Evolutionary conservation across 2,329 filamentous ascomycete species (phyloP).

Genomic region (Cladophialophora exuberans): DNA sequence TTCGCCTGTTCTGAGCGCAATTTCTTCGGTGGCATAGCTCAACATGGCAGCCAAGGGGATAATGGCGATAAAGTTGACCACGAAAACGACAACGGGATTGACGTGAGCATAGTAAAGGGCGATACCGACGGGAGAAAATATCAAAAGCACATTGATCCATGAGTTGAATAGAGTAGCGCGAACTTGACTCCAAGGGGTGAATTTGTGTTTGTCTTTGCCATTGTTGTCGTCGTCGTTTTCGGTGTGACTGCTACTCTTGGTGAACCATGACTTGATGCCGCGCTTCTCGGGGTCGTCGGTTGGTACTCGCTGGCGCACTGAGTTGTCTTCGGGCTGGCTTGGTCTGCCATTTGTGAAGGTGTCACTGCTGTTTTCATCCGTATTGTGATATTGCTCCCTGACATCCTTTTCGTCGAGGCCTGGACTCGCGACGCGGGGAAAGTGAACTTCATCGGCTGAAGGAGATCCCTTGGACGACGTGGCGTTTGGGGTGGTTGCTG

Average conservation of each 20-base stretch:
- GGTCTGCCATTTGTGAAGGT: conserved; percentile 16
- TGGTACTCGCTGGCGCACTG: conserved; percentile 16
- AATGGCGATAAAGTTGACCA: conserved; percentile 92
- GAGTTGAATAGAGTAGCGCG: conserved; percentile 77
- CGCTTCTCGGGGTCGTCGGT: conserved; percentile 12
- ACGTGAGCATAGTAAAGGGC: conserved; percentile 68
- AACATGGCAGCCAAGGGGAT: conserved; percentile 86
- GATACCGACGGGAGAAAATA: conserved; percentile 52
- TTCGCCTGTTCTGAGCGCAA: conserved; percentile 77
- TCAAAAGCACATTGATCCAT: conserved; percentile 81
- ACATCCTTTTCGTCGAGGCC: conserved; percentile 5
- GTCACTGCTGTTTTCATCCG: conserved; percentile 18
- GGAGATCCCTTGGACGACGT: conserved; percentile 12
- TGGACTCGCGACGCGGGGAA: conserved; percentile 25
- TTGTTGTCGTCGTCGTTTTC: conserved; percentile 26
- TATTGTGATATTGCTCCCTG: conserved; percentile 9
- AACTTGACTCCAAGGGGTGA: conserved; percentile 67
- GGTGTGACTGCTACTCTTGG: conserved; percentile 3
- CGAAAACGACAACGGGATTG: conserved; percentile 69
- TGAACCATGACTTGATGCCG: conserved; percentile 22
- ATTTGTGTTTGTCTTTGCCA: conserved; percentile 39
- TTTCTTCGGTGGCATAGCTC: conserved; percentile 86
- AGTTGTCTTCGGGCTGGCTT: conserved; percentile 8
- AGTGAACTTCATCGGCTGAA: conserved; percentile 16
- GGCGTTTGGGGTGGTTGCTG: conserved; percentile 20